Base-by-base conservation (phyloP, 2,329 filamentous ascomycete genomes). In the Pseudonectria buxi region DNA sequence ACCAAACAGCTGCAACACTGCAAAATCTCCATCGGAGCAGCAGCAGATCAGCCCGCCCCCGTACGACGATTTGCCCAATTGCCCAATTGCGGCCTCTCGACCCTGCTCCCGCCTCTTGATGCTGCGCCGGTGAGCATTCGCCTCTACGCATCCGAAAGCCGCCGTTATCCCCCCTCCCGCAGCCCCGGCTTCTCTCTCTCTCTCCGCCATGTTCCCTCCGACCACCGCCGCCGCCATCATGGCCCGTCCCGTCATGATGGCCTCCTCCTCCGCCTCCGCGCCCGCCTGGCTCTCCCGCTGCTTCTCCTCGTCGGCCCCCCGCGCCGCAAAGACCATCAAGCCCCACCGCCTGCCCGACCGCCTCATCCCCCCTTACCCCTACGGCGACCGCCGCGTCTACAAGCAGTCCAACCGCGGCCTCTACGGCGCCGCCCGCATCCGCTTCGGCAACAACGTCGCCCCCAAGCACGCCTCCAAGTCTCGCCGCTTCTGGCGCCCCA, bases 341-440 rank as follows among this genome's bases (percentile, higher is more conserved):
- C 52, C 62, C 18, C 55, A 65, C 36, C 65, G 62, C 26, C 64
- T 74, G 37, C 71, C 71, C 24, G 53, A 56, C 38, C 65, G 59
- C 11, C 59, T 70, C n/a, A 71, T 78, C 39, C 79, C 79, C 10
- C 65, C 69, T 3, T 92, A 92, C 60, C 86, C 86, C 1, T 81
- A 85, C 62, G 84, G 84, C 32, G 72, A 75, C 35, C 75, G 81
- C 37, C 68, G 59, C 44, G 66, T 80, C 47, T 92, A 85, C 72
- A 89, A 90, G 65, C 86, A 92, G 63, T 80, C 81, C 49, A 86
- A 88, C 68, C 71, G 67, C 39, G 83, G 83, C 30, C 77, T 88
- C 7, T 87, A 85, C 65, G 86, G 81, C 49, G 64, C 64, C 27
- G 68, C 77, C 45, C 77, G 77, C 53, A 83, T 89, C 56, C 83